Conservation (phyloP, 2,329 filamentous ascomycete species). For the Ophiostoma himal-ulmi region DNA sequence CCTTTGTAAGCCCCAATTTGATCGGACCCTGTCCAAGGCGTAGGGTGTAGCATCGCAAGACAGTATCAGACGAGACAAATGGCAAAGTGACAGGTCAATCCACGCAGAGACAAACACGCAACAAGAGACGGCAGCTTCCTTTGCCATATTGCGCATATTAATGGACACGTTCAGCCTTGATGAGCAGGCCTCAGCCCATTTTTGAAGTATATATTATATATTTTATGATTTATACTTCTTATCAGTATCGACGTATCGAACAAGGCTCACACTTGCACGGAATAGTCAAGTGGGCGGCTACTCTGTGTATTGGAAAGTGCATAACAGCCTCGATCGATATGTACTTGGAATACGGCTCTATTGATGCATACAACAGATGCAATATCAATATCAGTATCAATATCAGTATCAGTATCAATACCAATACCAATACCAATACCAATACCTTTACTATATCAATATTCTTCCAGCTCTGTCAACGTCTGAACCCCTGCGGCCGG, state of each 20-base stretch:
- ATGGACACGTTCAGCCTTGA: background rate
- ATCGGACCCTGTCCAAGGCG: background rate
- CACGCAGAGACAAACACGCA: background rate
- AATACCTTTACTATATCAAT: background rate
- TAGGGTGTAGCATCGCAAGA: too few species aligned
- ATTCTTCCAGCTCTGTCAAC: background rate
- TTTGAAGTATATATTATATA: too few species aligned
- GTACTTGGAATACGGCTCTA: background rate
- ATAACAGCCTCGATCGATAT: too few species aligned
- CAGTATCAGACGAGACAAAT: background rate
- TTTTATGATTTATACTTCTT: background rate
- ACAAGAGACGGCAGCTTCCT: background rate
- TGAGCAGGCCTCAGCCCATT: background rate
- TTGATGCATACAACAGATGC: background rate
- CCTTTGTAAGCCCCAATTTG: background rate
- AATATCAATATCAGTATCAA: background rate
- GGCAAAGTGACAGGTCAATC: background rate
- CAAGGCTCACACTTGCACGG: too few species aligned
- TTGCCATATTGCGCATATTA: background rate
- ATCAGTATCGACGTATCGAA: background rate
- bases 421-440: background rate
- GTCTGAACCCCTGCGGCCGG: background rate
- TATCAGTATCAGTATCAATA: too few species aligned
- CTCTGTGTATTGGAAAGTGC: background rate
- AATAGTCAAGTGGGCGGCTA: background rate